Evolutionary conservation across 768 basidiomycete species (phyloP).

Genomic region (Russula lepida): DNA sequence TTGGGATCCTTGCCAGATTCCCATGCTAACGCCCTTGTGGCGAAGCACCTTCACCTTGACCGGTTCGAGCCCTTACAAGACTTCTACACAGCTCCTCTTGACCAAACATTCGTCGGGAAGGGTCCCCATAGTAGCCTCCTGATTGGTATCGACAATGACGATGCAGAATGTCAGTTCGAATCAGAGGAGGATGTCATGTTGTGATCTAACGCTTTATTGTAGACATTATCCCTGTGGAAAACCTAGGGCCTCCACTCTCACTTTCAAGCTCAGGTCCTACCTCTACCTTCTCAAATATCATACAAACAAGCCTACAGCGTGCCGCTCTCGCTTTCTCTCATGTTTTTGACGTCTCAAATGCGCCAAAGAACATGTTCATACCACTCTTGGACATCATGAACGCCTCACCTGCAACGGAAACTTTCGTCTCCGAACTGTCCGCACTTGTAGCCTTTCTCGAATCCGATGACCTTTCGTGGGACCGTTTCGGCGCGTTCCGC

Average conservation of each 20-base stretch:
- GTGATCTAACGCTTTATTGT: slow-evolving; percentile 5
- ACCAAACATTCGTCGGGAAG: slow-evolving; percentile 46
- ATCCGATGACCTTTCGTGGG: slow-evolving; percentile 33
- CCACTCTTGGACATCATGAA: slow-evolving; percentile 37
- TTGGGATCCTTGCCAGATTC: background rate
- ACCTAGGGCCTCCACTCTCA: slow-evolving; percentile 42
- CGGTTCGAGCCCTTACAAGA: slow-evolving; percentile 44
- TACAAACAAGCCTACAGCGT: slow-evolving; percentile 49
- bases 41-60: slow-evolving; percentile 67
- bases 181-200: background rate
- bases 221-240: slow-evolving; percentile 50
- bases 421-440: slow-evolving; percentile 35
- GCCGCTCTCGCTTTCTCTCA: slow-evolving; percentile 52
- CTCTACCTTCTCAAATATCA: slow-evolving; percentile 41
- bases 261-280: slow-evolving; percentile 28
- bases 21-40: slow-evolving; percentile 46
- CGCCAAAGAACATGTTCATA: slow-evolving; percentile 26
- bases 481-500: slow-evolving; percentile 55
- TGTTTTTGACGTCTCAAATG: slow-evolving; percentile 34
- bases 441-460: slow-evolving; percentile 48
- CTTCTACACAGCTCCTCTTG: slow-evolving; percentile 22
- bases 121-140: slow-evolving; percentile 45
- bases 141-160: slow-evolving; percentile 46
- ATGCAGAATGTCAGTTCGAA: slow-evolving; percentile 43
- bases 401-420: slow-evolving; percentile 31